phyloP scores from a whole-genome alignment of 2,329 filamentous ascomycete species.

The Nigrospora sphaerica region DNA sequence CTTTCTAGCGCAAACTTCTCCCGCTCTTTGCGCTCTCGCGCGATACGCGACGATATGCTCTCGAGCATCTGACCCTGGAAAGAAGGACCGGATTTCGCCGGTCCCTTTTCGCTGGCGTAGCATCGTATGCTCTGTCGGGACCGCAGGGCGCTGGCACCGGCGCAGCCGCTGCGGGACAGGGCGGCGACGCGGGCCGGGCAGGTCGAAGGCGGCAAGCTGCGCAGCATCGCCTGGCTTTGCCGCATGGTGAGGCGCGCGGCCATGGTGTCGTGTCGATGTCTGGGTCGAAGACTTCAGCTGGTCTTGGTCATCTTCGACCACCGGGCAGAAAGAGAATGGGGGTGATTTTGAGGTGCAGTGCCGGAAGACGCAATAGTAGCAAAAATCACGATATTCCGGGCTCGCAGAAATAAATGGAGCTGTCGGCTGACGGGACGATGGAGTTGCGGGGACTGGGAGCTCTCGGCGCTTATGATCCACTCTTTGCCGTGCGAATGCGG shows the following conservation, averaged over 20 bases:
- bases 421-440: background rate
- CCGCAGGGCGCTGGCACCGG: constrained; percentile 4
- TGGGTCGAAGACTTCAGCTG: no score
- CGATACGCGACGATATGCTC: constrained; percentile 47
- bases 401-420: background rate
- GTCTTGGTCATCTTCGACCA: no score
- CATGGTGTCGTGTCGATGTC: background rate
- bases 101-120: constrained; percentile 20
- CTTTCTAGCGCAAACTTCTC: constrained; percentile 38
- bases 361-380: no score
- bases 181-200: background rate
- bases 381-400: no score
- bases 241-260: no score
- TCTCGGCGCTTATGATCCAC: no score
- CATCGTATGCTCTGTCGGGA: constrained; percentile 7
- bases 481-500: no score
- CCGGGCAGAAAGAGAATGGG: no score
- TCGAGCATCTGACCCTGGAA: constrained; percentile 56
- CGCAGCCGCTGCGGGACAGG: background rate
- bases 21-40: constrained; percentile 46
- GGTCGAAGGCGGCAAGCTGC: background rate
- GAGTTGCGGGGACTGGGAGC: no score
- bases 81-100: constrained; percentile 25
- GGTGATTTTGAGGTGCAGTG: no score
- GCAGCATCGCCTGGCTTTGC: background rate